Evolutionary conservation across 2,329 filamentous ascomycete genomes (phyloP).

Genomic region (Gaeumannomyces tritici): DNA sequence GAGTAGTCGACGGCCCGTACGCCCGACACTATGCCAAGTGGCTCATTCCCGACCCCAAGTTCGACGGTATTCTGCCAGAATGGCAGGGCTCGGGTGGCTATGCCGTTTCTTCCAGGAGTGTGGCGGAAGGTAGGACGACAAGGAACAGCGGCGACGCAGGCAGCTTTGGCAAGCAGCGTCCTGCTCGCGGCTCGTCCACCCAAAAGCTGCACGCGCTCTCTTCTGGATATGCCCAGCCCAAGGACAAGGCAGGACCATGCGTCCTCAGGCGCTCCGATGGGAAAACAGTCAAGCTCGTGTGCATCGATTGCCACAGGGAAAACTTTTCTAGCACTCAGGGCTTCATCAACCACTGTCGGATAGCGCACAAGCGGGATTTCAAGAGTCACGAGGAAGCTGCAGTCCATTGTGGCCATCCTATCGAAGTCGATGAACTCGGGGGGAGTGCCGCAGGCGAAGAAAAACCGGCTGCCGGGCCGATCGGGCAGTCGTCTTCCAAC

Average conservation of each 20-base stretch:
- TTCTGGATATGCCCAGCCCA: constrained; percentile 61
- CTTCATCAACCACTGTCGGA: constrained; percentile 98
- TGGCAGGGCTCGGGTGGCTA: constrained; percentile 29
- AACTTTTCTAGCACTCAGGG: constrained; percentile 96
- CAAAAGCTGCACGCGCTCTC: constrained; percentile 62
- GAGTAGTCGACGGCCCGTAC: constrained; percentile 86
- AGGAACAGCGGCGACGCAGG: constrained; percentile 58
- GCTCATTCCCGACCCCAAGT: constrained; percentile 81
- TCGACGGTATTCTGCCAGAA: constrained; percentile 58
- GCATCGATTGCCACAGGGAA: constrained; percentile 76
- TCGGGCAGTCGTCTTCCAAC: constrained; percentile 4
- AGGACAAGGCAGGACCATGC: constrained; percentile 75
- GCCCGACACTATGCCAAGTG: constrained; percentile 91
- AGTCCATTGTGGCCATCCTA: constrained; percentile 72
- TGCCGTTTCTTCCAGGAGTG: constrained; percentile 32
- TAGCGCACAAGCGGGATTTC: constrained; percentile 86
- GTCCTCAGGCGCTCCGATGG: constrained; percentile 80
- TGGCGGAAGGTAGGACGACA: constrained; percentile 65
- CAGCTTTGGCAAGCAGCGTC: constrained; percentile 37
- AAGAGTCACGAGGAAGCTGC: constrained; percentile 95
- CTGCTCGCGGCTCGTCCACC: constrained; percentile 38
- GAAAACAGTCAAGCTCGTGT: constrained; percentile 80
- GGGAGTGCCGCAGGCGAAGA: constrained; percentile 34
- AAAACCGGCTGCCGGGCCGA: constrained; percentile 7
- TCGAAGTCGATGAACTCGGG: constrained; percentile 57